Conservation (phyloP, 352 stramenopile species). For the Globisporangium canariense region DNA sequence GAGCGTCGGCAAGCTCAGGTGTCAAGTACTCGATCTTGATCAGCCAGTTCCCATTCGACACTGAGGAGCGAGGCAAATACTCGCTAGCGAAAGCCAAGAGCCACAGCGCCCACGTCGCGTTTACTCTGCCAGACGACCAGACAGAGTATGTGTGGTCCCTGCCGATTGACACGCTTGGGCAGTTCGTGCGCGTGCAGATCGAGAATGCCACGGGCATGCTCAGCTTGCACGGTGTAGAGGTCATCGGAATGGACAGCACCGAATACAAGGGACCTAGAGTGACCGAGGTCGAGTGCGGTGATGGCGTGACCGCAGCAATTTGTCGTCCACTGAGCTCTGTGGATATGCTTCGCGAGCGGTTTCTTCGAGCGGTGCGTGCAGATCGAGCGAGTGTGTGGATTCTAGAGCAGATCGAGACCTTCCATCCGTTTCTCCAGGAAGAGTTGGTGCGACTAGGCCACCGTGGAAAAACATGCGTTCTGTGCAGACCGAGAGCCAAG, state of each 20-base stretch:
- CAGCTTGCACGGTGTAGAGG: constrained; percentile 39
- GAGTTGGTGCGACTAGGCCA: background rate
- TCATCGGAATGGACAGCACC: constrained; percentile 37
- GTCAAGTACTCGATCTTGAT: constrained; percentile 49
- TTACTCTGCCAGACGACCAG: constrained; percentile 28
- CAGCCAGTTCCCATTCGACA: constrained; percentile 56
- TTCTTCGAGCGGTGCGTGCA: constrained; percentile 47
- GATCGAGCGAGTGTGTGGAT: constrained; percentile 43
- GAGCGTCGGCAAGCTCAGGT: constrained; percentile 13
- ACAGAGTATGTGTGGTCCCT: constrained; percentile 36
- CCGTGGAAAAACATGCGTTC: constrained; percentile 12
- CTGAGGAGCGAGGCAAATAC: constrained; percentile 60
- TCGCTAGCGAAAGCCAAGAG: constrained; percentile 44
- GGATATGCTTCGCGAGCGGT: constrained; percentile 49
- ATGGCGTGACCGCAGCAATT: constrained; percentile 53
- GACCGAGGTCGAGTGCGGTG: constrained; percentile 49
- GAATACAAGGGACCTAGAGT: constrained; percentile 58
- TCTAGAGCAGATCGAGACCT: constrained; percentile 65
- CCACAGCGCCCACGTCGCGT: constrained; percentile 47
- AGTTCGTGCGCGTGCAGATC: constrained; percentile 61
- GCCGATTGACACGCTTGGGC: constrained; percentile 53
- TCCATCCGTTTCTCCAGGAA: constrained; percentile 39
- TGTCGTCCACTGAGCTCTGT: constrained; percentile 35
- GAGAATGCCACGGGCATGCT: constrained; percentile 52
- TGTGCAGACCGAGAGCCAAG: constrained; percentile 22